These are phyloP conservation scores for Penicillium digitatum DNA, from an alignment of 2,329 filamentous ascomycete genomes.

Conservation along the genomic window DNA sequence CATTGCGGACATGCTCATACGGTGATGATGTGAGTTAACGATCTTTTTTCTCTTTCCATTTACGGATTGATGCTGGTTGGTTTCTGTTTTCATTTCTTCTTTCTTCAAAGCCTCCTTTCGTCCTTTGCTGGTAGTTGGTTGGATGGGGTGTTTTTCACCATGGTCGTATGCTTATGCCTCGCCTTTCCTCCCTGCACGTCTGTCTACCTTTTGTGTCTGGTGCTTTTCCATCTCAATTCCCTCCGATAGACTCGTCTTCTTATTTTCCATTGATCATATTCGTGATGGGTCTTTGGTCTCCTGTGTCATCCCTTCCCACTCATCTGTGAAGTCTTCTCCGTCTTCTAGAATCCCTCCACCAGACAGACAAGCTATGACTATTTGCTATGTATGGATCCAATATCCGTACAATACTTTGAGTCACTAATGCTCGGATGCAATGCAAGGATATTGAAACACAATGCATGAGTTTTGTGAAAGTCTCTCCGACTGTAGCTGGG, in stretches of 20 bases:
- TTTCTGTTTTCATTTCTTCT: constrained; percentile 13
- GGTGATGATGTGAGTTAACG: constrained; percentile 25
- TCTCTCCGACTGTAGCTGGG: background rate
- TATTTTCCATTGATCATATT: background rate
- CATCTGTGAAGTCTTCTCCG: background rate
- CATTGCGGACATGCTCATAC: constrained; percentile 10
- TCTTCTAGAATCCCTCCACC: background rate
- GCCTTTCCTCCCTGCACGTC: background rate
- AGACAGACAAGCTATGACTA: background rate
- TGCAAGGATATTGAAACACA: background rate
- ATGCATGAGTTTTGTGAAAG: too few relatives aligned
- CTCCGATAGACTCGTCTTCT: background rate
- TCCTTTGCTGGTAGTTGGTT: constrained; percentile 7
- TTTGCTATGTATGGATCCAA: background rate
- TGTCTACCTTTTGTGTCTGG: background rate
- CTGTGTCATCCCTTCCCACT: background rate
- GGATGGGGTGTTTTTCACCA: constrained; percentile 5
- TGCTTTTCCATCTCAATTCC: background rate
- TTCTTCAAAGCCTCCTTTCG: constrained; percentile 7
- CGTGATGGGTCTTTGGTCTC: background rate
- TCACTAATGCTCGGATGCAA: background rate
- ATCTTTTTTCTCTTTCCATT: constrained; percentile 24
- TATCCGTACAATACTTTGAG: background rate
- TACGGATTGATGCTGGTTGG: constrained; percentile 26
- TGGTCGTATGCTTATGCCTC: constrained; percentile 3